phyloP scores from a whole-genome alignment of 805 yeast species.

The Candida peoriensis region DNA sequence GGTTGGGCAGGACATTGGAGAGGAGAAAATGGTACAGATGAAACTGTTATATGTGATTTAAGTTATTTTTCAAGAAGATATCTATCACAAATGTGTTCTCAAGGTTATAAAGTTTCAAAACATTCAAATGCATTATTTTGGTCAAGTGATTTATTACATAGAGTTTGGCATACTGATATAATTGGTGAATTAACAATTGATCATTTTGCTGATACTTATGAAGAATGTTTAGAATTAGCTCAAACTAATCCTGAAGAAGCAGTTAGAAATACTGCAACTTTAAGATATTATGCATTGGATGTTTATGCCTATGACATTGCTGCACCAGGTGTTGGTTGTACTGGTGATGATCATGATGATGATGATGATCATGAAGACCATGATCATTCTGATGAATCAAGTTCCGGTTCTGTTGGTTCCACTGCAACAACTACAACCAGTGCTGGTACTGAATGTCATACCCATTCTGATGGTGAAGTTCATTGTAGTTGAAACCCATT shows the following conservation, averaged over 20 bases:
- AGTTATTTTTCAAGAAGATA: slow-evolving; percentile 30
- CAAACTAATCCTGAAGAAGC: slow-evolving; percentile 28
- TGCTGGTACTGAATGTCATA: slow-evolving; percentile 18
- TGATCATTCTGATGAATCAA: not conserved
- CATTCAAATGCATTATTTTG: slow-evolving; percentile 26
- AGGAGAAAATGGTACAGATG: slow-evolving; percentile 29
- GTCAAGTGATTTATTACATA: slow-evolving; percentile 35
- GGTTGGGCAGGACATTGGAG: slow-evolving; percentile 38
- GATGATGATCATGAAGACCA: slow-evolving; percentile 2
- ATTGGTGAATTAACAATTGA: slow-evolving; percentile 29
- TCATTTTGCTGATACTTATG: slow-evolving; percentile 32
- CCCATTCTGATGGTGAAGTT: slow-evolving; percentile 16
- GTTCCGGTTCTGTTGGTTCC: not conserved
- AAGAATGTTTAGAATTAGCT: slow-evolving; percentile 31
- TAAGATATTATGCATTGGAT: slow-evolving; percentile 29
- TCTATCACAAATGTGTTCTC: slow-evolving; percentile 30
- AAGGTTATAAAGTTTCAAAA: slow-evolving; percentile 27
- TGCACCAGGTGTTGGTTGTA: slow-evolving; percentile 27
- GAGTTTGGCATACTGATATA: slow-evolving; percentile 32
- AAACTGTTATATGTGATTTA: slow-evolving; percentile 36
- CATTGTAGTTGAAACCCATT: slow-evolving; percentile 17
- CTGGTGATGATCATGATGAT: slow-evolving; percentile 12
- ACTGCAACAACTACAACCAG: slow-evolving; percentile 6
- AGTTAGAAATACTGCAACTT: slow-evolving; percentile 30
- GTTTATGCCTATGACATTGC: slow-evolving; percentile 25